Percentiles rank a stretch among this genome's conserved stretches.
Evolutionary conservation across 1,284 basidiomycete species (phyloP).

Genomic region (Pseudozyma pruni): DNA sequence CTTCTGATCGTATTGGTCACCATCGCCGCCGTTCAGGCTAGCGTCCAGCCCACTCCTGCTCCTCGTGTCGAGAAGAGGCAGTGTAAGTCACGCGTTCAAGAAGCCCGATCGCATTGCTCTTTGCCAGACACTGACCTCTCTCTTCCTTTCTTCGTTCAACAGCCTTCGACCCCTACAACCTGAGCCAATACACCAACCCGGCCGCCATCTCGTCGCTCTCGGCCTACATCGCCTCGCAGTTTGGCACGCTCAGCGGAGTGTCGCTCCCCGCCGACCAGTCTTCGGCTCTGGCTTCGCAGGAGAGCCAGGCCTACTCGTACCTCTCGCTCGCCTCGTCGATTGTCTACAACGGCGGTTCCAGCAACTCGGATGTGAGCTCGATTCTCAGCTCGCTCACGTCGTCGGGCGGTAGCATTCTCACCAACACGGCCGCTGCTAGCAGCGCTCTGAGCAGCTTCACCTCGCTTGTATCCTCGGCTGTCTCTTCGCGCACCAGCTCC

Average conservation of each 20-base stretch:
- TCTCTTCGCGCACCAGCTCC: constrained; percentile 7
- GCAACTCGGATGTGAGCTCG: constrained; percentile 18
- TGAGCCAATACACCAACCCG: constrained; percentile 33
- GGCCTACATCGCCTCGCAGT: constrained; percentile 19
- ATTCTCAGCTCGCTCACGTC: constrained; percentile 12
- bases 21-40: constrained; percentile 25
- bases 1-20: constrained; percentile 25
- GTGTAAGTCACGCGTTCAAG: constrained; percentile 9
- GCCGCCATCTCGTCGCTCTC: constrained; percentile 33
- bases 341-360: constrained; percentile 20
- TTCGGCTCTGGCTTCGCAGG: constrained; percentile 12
- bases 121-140: no score
- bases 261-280: constrained; percentile 20
- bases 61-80: constrained; percentile 39
- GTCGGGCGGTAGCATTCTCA: constrained; percentile 2
- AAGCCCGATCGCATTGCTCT: not conserved
- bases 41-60: constrained; percentile 31
- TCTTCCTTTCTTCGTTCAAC: not conserved
- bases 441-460: constrained; percentile 2
- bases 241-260: constrained; percentile 5
- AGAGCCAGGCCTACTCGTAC: constrained; percentile 35
- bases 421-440: constrained; percentile 4
- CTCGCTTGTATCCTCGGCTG: constrained; percentile 3
- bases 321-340: constrained; percentile 36
- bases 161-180: constrained; percentile 41